Evolutionary conservation across 768 basidiomycete genomes (phyloP).

Genomic region (Boletales sp.): DNA sequence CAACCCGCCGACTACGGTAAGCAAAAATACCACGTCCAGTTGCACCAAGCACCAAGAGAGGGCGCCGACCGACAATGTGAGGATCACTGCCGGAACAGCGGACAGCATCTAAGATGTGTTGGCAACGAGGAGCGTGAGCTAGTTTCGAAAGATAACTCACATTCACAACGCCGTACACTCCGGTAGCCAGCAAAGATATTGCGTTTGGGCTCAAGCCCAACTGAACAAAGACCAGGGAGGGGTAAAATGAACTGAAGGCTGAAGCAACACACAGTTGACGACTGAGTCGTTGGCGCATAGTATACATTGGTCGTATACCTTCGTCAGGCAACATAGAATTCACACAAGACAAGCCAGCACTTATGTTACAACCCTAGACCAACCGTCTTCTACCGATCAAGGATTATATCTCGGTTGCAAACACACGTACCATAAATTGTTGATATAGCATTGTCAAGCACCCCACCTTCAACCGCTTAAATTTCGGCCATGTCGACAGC

Average conservation of each 20-base stretch:
- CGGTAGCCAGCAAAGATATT: conserved; percentile 40
- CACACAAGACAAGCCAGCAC: conserved; percentile 1
- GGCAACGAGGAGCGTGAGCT: neutral
- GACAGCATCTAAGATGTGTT: conserved; percentile 25
- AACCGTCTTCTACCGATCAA: neutral
- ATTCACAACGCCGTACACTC: conserved; percentile 37
- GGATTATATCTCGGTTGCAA: neutral
- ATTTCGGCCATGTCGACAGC: conserved; percentile 29
- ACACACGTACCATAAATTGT: conserved; percentile 28
- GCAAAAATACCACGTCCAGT: conserved; percentile 29
- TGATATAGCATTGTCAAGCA: conserved; percentile 32
- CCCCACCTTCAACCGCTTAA: conserved; percentile 28
- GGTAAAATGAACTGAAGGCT: conserved; percentile 14
- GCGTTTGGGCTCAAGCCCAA: conserved; percentile 39
- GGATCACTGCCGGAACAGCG: conserved; percentile 34
- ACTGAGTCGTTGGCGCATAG: conserved; percentile 21
- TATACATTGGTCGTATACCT: conserved; percentile 27
- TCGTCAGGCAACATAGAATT: conserved; percentile 3
- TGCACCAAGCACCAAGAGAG: conserved; percentile 38
- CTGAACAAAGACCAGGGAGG: conserved; percentile 36
- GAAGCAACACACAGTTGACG: neutral
- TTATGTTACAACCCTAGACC: conserved; percentile 26
- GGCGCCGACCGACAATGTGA: conserved; percentile 40
- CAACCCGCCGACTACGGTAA: conserved; percentile 26
- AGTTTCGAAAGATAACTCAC: conserved; percentile 7